These are phyloP conservation scores for Beverwykella pulmonaria DNA, from an alignment of 495 filamentous ascomycete species.

Conservation along the genomic window DNA sequence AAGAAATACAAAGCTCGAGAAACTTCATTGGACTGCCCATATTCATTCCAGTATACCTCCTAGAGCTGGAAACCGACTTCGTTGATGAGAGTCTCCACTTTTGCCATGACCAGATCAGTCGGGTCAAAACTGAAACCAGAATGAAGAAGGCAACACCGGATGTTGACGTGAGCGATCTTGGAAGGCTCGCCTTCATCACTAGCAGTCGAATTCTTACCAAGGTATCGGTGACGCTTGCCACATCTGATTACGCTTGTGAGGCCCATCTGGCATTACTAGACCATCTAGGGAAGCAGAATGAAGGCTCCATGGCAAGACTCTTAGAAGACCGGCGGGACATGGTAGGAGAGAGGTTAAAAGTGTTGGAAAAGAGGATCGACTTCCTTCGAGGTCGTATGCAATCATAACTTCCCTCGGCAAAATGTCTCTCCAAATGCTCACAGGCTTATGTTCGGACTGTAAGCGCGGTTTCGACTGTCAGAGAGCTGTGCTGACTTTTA, in stretches of 20 bases:
- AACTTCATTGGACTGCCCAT: background rate
- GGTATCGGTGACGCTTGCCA: background rate
- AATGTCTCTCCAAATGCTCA: slow-evolving; percentile 10
- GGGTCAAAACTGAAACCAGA: background rate
- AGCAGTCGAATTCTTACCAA: background rate
- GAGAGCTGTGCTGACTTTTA: background rate
- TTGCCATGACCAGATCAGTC: background rate
- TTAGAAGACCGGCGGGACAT: background rate
- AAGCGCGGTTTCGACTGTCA: background rate
- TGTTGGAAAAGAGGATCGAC: background rate
- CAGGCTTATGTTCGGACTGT: slow-evolving; percentile 20
- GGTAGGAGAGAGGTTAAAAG: background rate
- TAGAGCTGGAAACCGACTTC: background rate
- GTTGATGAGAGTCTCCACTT: background rate
- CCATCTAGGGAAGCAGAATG: background rate
- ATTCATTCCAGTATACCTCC: background rate
- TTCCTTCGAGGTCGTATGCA: background rate
- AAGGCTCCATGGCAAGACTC: background rate
- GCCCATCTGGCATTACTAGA: no score
- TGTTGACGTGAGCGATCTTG: background rate
- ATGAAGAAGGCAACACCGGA: background rate
- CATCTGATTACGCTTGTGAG: background rate
- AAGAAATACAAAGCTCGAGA: background rate
- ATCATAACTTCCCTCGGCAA: background rate
- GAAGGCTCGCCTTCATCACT: background rate